Evolutionary conservation across 1,284 basidiomycete genomes (phyloP).

Genomic region (Grifola frondosa): DNA sequence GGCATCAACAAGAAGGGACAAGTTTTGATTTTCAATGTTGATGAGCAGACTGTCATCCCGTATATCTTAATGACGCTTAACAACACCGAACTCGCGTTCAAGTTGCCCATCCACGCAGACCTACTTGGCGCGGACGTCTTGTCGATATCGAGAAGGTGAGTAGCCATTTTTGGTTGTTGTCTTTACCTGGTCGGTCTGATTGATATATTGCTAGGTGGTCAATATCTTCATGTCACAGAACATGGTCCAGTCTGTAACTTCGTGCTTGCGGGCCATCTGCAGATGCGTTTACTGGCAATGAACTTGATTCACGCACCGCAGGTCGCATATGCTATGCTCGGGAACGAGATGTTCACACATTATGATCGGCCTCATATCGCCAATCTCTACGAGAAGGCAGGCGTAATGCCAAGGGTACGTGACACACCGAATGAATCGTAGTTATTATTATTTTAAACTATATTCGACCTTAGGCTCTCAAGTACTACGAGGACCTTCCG

Average conservation of each 20-base stretch:
- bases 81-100: constrained; percentile 97
- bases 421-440: constrained; percentile 1
- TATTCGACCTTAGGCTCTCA: constrained; percentile 72
- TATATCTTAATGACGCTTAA: constrained; percentile 93
- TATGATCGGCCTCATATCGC: constrained; percentile 97
- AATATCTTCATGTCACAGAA: constrained; percentile 99
- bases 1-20: constrained; percentile 99
- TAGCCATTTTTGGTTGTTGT: constrained; percentile 9
- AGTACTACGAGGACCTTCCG: constrained; percentile 95
- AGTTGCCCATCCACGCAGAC: constrained; percentile 92
- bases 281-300: constrained; percentile 96
- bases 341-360: constrained; percentile 98
- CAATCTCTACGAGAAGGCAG: constrained; percentile 97
- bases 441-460: constrained; percentile 17
- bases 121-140: constrained; percentile 93
- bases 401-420: constrained; percentile 84
- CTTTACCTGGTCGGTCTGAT: constrained; percentile 4
- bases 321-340: constrained; percentile 97
- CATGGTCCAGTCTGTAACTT: constrained; percentile 98
- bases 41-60: constrained; percentile 93
- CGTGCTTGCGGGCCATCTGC: constrained; percentile 90
- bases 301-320: constrained; percentile 97
- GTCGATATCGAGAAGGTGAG: constrained; percentile 89
- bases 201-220: constrained; percentile 82
- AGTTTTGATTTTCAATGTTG: constrained; percentile 94